Conservation (phyloP, 257 asterid species). For the Nicotiana paniculata region DNA sequence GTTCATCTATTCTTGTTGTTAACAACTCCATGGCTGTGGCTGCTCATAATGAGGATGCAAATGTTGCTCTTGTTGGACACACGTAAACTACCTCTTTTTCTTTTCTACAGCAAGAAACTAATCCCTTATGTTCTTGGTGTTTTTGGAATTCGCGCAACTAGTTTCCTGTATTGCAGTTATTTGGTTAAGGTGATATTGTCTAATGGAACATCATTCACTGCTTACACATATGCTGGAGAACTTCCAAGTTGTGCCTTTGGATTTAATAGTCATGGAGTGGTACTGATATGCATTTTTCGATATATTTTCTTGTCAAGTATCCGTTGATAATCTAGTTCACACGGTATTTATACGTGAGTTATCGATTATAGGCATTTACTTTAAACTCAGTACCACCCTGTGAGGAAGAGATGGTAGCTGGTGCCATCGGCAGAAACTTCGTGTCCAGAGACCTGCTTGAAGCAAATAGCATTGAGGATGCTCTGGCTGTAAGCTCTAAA, state of each 20-base stretch:
- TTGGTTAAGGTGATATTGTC: conserved; percentile 46
- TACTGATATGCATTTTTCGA: not conserved
- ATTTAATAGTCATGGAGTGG: conserved; percentile 77
- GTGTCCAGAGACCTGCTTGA: conserved; percentile 76
- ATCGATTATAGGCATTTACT: conserved; percentile 57
- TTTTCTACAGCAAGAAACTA: not conserved
- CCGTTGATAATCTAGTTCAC: not conserved
- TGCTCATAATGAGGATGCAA: conserved; percentile 92
- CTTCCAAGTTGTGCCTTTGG: conserved; percentile 95
- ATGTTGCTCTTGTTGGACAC: conserved; percentile 76
- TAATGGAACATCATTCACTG: conserved; percentile 57
- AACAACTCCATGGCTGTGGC: conserved; percentile 67
- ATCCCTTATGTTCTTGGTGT: not conserved
- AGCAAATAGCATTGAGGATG: conserved; percentile 65
- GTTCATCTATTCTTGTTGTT: conserved; percentile 76
- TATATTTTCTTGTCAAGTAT: not conserved
- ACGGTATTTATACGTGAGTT: not conserved
- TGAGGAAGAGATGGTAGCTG: conserved; percentile 56
- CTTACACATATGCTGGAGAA: conserved; percentile 96
- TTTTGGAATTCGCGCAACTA: not conserved
- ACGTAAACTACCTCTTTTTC: conserved; percentile 29
- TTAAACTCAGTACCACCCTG: conserved; percentile 82
- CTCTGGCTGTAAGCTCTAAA: conserved; percentile 44
- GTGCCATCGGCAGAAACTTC: conserved; percentile 78
- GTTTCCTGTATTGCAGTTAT: conserved; percentile 34